These are phyloP conservation scores for Aspergillus fumigatus DNA, from an alignment of 2,329 filamentous ascomycete species.

Conservation along the genomic window DNA sequence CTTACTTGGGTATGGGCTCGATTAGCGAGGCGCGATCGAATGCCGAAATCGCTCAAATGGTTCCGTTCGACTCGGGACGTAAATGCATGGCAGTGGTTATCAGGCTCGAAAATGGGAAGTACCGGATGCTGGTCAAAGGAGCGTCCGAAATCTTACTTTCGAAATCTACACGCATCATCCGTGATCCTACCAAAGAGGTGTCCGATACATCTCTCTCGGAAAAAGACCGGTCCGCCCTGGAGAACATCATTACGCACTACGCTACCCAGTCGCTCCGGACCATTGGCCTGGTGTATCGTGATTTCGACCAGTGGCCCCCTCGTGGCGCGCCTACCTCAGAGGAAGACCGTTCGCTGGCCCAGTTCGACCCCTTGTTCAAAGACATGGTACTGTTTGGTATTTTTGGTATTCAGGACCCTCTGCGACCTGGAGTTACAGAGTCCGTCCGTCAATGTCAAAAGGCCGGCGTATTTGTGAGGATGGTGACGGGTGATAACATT, in stretches of 20 bases:
- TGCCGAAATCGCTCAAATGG: constrained; percentile 50
- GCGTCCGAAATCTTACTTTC: constrained; percentile 48
- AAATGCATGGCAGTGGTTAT: constrained; percentile 68
- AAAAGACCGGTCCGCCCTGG: constrained; percentile 56
- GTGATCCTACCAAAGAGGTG: constrained; percentile 57
- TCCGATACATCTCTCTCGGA: constrained; percentile 50
- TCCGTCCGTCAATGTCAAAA: constrained; percentile 69
- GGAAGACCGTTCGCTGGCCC: constrained; percentile 57
- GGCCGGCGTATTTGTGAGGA: constrained; percentile 74
- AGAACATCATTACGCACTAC: constrained; percentile 68
- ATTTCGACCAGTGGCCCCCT: constrained; percentile 82
- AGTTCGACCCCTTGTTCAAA: constrained; percentile 63
- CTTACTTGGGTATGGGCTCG: constrained; percentile 60
- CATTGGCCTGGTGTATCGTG: constrained; percentile 76
- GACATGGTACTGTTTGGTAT: constrained; percentile 65
- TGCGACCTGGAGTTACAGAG: constrained; percentile 68
- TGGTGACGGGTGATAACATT: constrained; percentile 82
- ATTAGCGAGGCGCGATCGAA: constrained; percentile 60
- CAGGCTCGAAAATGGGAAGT: constrained; percentile 51
- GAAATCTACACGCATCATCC: constrained; percentile 50
- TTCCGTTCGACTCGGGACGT: constrained; percentile 59
- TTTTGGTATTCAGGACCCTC: constrained; percentile 77
- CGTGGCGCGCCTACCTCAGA: constrained; percentile 52
- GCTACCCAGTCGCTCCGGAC: constrained; percentile 76
- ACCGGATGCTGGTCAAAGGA: constrained; percentile 54